Evolutionary conservation across 2,329 filamentous ascomycete genomes (phyloP), one percentile per base, ranked within the genome.

Genomic region (Sclerotinia minor): DNA sequence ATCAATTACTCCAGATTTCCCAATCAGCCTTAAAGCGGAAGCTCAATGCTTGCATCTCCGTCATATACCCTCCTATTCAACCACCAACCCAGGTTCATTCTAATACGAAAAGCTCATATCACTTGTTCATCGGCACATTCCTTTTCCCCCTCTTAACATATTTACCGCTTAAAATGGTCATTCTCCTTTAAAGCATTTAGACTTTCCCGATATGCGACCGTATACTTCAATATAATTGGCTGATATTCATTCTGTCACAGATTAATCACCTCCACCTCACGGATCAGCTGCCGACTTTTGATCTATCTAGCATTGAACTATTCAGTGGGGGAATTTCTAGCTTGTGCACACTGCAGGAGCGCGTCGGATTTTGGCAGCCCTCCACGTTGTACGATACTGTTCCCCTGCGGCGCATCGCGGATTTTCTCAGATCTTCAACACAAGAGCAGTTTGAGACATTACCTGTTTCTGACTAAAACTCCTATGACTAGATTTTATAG

Each of bases 11-110:
- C 73, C 75, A 75, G 74, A 75, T 73, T 73, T 75, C 70, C 72
- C 72, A 75, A 76, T 75, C 75, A 76, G 75, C 74, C 75, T 76
- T 76, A 76, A 75, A 75, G 71, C 71, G 70, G 73, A 74, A 61
- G 71, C 68, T 72, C 68, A 74, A 73, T 75, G 74, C 74, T 72
- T 71, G 70, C 67, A 64, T 70, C 64, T 72, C 73, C 71, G 70
- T 72, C 70, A 72, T 72, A 75, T 75, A 71, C 71, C 71, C 74
- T 72, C 65, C 71, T 67, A 68, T 68, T 64, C 53, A 67, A 64
- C 66, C 69, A 71, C 69, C 68, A 71, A 66, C 71, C 55, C 72
- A 71, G 67, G 41, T 60, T n/a, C 52, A 67, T 59, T 65, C 71
- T 68, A 61, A 44, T 17, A 61, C 70, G 69, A 71, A 73, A 68